Conservation (phyloP, 2,329 filamentous ascomycete genomes). For the Fusarium sp. region DNA sequence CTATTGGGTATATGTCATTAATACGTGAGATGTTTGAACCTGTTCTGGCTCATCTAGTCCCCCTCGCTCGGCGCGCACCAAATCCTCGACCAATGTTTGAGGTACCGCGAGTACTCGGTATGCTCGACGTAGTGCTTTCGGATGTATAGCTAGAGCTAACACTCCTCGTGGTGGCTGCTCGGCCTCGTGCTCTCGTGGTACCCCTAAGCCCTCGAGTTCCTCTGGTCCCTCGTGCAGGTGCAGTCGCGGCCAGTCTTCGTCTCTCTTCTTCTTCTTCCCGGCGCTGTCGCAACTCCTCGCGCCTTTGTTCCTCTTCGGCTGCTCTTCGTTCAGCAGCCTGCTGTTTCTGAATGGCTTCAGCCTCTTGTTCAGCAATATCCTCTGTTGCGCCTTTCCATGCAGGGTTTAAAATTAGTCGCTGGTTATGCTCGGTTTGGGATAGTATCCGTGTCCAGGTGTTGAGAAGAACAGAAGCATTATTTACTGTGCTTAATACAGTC, state of each 20-base stretch:
- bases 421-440: conserved; percentile 96
- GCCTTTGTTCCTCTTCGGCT: conserved; percentile 79
- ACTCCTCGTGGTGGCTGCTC: conserved; percentile 41
- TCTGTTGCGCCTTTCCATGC: conserved; percentile 88
- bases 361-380: conserved; percentile 86
- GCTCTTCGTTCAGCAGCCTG: conserved; percentile 80
- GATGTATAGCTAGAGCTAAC: conserved; percentile 42
- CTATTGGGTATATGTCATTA: conserved; percentile 45
- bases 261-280: conserved; percentile 67
- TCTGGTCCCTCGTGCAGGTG: conserved; percentile 42
- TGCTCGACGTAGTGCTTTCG: conserved; percentile 39
- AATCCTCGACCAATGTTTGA: conserved; percentile 49
- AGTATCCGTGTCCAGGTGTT: conserved; percentile 97
- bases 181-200: conserved; percentile 39
- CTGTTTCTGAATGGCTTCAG: conserved; percentile 75
- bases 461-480: conserved; percentile 85
- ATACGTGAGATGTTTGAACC: conserved; percentile 8
- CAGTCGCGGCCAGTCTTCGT: conserved; percentile 42
- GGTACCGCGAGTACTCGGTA: conserved; percentile 44
- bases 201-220: conserved; percentile 49
- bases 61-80: conserved; percentile 47
- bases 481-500: conserved; percentile 87
- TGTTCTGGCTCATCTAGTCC: conserved; percentile 38
- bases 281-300: conserved; percentile 72
- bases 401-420: conserved; percentile 87